Percentiles rank a stretch among this genome's conserved stretches.
phyloP scores from a whole-genome alignment of 352 stramenopile genomes.

The Sclerospora graminicola region DNA sequence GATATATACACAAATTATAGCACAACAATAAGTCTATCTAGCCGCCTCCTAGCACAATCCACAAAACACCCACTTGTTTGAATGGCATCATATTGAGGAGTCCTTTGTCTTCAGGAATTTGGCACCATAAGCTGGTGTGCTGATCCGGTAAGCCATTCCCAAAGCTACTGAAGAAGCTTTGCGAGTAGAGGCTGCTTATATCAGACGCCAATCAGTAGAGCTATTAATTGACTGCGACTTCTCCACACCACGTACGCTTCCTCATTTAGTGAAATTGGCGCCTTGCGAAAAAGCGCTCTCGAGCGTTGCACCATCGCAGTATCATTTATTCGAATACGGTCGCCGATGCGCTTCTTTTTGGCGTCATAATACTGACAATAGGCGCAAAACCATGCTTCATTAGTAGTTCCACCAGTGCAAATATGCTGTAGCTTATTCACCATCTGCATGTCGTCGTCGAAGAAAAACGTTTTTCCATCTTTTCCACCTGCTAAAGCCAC shows the following conservation, averaged over 20 bases:
- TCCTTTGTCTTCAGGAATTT: constrained; percentile 2
- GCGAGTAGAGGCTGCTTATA: constrained; percentile 16
- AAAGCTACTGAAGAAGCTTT: constrained; percentile 14
- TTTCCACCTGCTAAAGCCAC: constrained; percentile 41
- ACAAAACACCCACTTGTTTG: constrained; percentile 10
- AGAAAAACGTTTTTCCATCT: constrained; percentile 46
- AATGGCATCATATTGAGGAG: constrained; percentile 9
- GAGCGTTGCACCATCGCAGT: constrained; percentile 29
- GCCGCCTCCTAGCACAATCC: background rate
- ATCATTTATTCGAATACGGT: constrained; percentile 46
- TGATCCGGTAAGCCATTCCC: constrained; percentile 21
- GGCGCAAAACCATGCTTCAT: background rate
- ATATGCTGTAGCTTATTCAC: constrained; percentile 1
- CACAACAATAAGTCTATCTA: constrained; percentile 1
- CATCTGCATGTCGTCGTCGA: constrained; percentile 37
- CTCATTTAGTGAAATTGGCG: constrained; percentile 25
- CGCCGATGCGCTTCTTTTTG: constrained; percentile 32
- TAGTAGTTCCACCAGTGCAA: background rate
- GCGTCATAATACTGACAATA: background rate
- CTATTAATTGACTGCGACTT: background rate
- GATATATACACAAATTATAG: background rate
- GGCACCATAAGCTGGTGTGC: constrained; percentile 22
- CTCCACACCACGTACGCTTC: constrained; percentile 16
- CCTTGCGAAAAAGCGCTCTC: constrained; percentile 20
- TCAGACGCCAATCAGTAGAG: constrained; percentile 2